A percentile compares a stretch with the other conserved stretches of the same genome.
These are phyloP conservation scores for Fagus sylvatica DNA, from an alignment of 306 rosid species.

Conservation along the genomic window DNA sequence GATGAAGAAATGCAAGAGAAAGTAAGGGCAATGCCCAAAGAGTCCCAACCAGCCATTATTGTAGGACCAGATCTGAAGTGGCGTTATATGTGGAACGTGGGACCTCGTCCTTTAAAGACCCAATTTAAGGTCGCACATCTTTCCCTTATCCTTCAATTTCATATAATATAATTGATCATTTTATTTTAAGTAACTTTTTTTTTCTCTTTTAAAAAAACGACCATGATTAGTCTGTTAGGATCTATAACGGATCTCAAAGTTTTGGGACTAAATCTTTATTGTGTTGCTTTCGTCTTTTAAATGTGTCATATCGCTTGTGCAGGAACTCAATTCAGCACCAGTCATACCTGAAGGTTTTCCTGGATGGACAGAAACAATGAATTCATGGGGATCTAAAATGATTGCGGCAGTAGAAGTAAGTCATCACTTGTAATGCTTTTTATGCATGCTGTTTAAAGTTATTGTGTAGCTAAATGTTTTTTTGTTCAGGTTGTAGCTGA, in stretches of 20 bases:
- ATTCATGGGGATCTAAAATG: constrained; percentile 92
- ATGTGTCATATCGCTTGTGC: constrained; percentile 13
- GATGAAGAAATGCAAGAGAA: constrained; percentile 85
- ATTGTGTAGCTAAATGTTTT: constrained; percentile 6
- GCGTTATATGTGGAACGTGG: constrained; percentile 97
- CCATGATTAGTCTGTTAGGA: too few relatives aligned
- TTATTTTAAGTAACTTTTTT: constrained; percentile 19
- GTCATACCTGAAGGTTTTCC: constrained; percentile 91
- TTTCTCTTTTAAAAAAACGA: too few relatives aligned
- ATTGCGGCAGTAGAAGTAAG: constrained; percentile 75
- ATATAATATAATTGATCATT: background rate
- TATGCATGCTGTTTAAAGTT: constrained; percentile 7
- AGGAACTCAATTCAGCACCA: constrained; percentile 95
- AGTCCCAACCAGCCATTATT: constrained; percentile 58
- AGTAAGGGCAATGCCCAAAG: constrained; percentile 66
- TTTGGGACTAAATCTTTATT: too few relatives aligned
- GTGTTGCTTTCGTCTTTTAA: too few relatives aligned
- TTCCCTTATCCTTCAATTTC: background rate
- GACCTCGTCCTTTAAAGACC: constrained; percentile 81
- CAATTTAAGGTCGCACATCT: constrained; percentile 61
- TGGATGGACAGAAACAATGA: constrained; percentile 92
- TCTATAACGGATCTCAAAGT: too few relatives aligned
- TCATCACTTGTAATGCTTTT: constrained; percentile 6
- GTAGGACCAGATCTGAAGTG: constrained; percentile 86
- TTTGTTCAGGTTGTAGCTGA: constrained; percentile 78